Conservation (phyloP, 1,284 basidiomycete genomes). For the Moniliophthora roreri region DNA sequence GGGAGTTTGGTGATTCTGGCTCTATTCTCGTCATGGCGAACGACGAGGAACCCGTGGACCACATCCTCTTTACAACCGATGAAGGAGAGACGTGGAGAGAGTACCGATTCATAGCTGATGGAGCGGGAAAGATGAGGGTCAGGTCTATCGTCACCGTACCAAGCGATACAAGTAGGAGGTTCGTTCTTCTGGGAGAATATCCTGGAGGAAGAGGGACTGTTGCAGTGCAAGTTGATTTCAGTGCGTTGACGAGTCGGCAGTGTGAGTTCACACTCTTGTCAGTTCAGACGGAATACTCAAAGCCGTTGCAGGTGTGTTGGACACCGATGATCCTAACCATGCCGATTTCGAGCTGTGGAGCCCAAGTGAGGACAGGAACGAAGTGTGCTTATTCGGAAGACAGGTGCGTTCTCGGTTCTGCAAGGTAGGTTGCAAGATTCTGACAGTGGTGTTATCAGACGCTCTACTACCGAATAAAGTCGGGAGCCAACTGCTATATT, state of each 20-base stretch:
- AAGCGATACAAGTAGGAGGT: constrained; percentile 86
- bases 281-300: no score
- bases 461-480: constrained; percentile 81
- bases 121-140: constrained; percentile 74
- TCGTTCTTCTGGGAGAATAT: constrained; percentile 80
- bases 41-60: constrained; percentile 91
- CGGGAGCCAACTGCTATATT: constrained; percentile 82
- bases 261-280: constrained; percentile 56
- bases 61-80: constrained; percentile 86
- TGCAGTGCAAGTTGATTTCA: constrained; percentile 90
- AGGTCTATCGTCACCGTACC: constrained; percentile 86
- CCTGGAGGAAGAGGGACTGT: constrained; percentile 53
- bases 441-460: no score
- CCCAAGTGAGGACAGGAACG: constrained; percentile 81
- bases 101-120: constrained; percentile 77
- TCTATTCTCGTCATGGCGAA: constrained; percentile 92
- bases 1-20: constrained; percentile 98
- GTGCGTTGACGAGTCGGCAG: constrained; percentile 68
- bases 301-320: constrained; percentile 79
- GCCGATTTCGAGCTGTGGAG: constrained; percentile 97
- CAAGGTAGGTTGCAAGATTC: no score
- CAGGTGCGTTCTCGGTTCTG: constrained; percentile 69
- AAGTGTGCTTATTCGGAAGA: constrained; percentile 84
- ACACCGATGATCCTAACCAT: constrained; percentile 66
- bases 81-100: constrained; percentile 92